Evolutionary conservation across 2,329 filamentous ascomycete species (phyloP).

Genomic region (Mariannaea sp.): DNA sequence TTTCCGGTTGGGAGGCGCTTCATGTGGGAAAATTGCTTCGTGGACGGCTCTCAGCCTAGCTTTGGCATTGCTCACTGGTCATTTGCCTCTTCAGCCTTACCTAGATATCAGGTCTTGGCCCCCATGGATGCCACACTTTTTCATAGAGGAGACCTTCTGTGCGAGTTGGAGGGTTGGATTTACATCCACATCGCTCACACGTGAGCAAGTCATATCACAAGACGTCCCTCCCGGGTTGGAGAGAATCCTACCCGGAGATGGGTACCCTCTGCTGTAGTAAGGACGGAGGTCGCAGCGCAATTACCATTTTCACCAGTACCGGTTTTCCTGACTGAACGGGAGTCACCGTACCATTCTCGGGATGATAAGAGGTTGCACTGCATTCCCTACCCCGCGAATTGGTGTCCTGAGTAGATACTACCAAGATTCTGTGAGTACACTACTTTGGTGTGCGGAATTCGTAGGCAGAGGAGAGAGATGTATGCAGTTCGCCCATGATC

Average conservation of each 20-base stretch:
- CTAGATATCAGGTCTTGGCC: constrained; percentile 6
- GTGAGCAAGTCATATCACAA: constrained; percentile 8
- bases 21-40: neutral
- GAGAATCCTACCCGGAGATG: no score
- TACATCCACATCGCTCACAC: constrained; percentile 6
- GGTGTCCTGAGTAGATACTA: no score
- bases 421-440: no score
- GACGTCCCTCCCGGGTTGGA: neutral
- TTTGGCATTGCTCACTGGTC: constrained; percentile 1
- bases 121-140: neutral
- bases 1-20: constrained; percentile 9
- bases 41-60: constrained; percentile 1
- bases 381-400: constrained; percentile 2
- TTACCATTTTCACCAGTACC: neutral
- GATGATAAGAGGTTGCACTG: constrained; percentile 3
- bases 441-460: no score
- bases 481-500: neutral
- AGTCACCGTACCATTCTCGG: neutral
- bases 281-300: neutral
- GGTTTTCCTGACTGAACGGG: neutral
- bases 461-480: neutral
- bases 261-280: no score
- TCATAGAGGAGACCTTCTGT: constrained; percentile 1
- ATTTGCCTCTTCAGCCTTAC: constrained; percentile 17
- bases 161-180: neutral